Base-by-base conservation (phyloP, 2,329 filamentous ascomycete species). In the Scedosporium apiospermum region DNA sequence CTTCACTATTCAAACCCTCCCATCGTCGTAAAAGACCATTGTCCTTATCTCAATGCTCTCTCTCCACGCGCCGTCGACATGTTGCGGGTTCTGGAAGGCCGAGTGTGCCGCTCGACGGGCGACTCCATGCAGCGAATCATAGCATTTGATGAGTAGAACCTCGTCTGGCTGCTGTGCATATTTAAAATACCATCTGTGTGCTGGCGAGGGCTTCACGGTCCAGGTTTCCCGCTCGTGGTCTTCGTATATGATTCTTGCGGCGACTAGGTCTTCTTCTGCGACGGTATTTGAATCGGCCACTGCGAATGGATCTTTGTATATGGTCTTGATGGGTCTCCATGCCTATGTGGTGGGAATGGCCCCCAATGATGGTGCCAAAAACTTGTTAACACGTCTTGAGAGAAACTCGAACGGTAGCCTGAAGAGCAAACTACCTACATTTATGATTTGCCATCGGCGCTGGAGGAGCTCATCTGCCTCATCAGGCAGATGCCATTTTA, bases 11-110 rank as follows among this genome's bases (percentile, higher is more conserved):
- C 34, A 14, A 3, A 3, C 34, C 34, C 34, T 12, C 23, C 18
- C 18, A 30, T 71, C 74, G 41, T 83, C 80, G 66, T 87, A 86
- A 67, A 86, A 87, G 0, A 88, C 81, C 69, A 88, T 72, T 63
- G 82, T 85, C 66, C 85, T 74, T 1, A 88, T 84, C 74, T 88
- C 85, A 64, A 88, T 88, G 68, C 83, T 86, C 74, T 88, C 81
- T 65, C 85, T 68, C 7, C 80, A 80, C 61, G 80, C 80, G 26
- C 81, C 85, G 12, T 80, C 83, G 59, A 77, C 76, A 0, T 88
- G 69, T 1, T 57, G 59, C 7, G 76, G 72, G 69, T 84, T 77
- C 18, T 71, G 71, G 74, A 87, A 85, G 2, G 82, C 80, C 5
- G 77, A 77, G 66, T 86, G 83, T n/a, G 82, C 82, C 38, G 82